Evolutionary conservation across 2,329 filamentous ascomycete species (phyloP), one percentile per base, ranked within the genome.

Genomic region (Phaeosphaeriaceae sp.): DNA sequence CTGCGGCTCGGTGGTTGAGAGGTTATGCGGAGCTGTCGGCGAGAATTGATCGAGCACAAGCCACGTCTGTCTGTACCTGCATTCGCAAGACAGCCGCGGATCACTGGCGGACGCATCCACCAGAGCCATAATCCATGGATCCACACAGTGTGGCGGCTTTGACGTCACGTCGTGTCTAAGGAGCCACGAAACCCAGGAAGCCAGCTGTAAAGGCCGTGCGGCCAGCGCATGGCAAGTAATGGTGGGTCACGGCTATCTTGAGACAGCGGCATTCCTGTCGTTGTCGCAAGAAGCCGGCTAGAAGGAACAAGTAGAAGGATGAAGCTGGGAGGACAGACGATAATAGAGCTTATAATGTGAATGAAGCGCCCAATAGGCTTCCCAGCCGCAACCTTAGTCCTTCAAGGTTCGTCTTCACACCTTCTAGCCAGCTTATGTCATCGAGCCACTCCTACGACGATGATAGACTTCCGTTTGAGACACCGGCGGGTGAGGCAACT

Each of bases 401-500:
- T 54, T 38, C 52, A 50, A 41, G 42, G 46, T 47, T 49, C 36
- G 49, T 52, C 46, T 54, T 57, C 56, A 49, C 54, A 50, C 32
- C 45, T 47, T 49, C 48, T 48, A 54, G 33, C 50, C 54, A 30
- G 55, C 52, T 59, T 55, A 56, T 60, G 58, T 62, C 55, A 64
- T 63, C 56, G 42, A 59, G 55, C 61, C 52, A 26, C 54, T 54
- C 52, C 46, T 45, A 53, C 42, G 45, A 41, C 48, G 48, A 51
- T 58, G 56, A 51, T 49, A 59, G 56, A 60, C 49, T 47, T 56
- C 54, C 50, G 56, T 63, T 61, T 66, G 63, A 70, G 63, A 68
- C 64, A 56, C 58, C 56, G 61, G 54, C 60, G 46, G 61, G 54
- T 64, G 58, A 68, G 66, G 66, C 69, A 56, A 44, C 35, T 16